Percentiles rank a stretch among this genome's conserved stretches.
phyloP scores from a whole-genome alignment of 1,284 basidiomycete species.

The Fistulina hepatica region DNA sequence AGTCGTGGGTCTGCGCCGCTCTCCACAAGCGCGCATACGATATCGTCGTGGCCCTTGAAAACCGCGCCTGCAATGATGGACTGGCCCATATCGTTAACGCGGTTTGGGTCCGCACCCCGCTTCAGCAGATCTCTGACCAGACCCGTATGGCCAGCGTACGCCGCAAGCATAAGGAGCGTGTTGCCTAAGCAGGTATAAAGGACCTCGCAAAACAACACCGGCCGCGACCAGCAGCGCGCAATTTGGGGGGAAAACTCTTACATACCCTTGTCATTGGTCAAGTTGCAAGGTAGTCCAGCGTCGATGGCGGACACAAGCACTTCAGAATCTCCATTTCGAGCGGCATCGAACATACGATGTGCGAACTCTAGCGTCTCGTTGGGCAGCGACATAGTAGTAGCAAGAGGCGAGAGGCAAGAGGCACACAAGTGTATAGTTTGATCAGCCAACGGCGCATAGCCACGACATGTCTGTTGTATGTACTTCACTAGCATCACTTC shows the following conservation, averaged over 20 bases:
- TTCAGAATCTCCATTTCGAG: constrained; percentile 48
- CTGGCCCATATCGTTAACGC: constrained; percentile 67
- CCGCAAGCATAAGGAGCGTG: constrained; percentile 73
- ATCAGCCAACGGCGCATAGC: too few species aligned
- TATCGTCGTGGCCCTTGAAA: constrained; percentile 59
- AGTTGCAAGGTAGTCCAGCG: constrained; percentile 66
- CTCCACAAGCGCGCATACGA: constrained; percentile 49
- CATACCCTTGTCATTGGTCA: constrained; percentile 64
- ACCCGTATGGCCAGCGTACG: constrained; percentile 63
- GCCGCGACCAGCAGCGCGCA: not conserved
- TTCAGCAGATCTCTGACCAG: constrained; percentile 44
- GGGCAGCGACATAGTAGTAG: too few species aligned
- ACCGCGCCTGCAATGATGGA: constrained; percentile 77
- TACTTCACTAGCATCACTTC: too few species aligned
- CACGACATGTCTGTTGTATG: too few species aligned
- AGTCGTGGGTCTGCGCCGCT: constrained; percentile 58
- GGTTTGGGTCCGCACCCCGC: constrained; percentile 57
- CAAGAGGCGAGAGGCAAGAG: too few species aligned
- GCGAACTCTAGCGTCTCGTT: constrained; percentile 55
- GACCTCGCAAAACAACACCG: too few species aligned
- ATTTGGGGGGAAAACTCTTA: too few species aligned
- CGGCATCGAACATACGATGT: constrained; percentile 66
- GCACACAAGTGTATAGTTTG: too few species aligned
- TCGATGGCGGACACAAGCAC: constrained; percentile 51
- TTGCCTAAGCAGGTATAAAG: constrained; percentile 49